Base-by-base conservation (phyloP, 768 basidiomycete genomes). In the Rhizopogon rudus region DNA sequence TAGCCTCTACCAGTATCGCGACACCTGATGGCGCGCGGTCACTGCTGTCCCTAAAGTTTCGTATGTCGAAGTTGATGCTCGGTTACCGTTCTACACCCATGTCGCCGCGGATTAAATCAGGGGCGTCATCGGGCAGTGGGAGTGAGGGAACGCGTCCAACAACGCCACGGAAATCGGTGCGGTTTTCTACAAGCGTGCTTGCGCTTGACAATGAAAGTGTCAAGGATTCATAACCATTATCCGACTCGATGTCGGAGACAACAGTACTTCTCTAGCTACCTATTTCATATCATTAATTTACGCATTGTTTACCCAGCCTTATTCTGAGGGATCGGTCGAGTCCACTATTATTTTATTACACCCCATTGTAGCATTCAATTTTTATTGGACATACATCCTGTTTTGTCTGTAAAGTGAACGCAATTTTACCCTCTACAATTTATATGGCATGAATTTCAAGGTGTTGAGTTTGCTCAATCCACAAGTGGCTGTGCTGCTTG, bases 121-220 rank as follows among this genome's bases (percentile, higher is more conserved):
- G 65, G 33, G 61, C 71, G 1, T 70, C 67, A n/a, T 71, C 70
- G 16, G 65, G 63, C 39, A 49, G 46, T 28, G 45, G 33, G 31
- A 69, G 67, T 48, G 64, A 70, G 46, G 69, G 66, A 25, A 68
- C 69, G 2, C 73, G 78, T 58, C 70, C 75, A 5, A 64, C 69
- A 16, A 80, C 75, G 0, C 79, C 76, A 16, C 80, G 79, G 59
- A 86, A 86, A 64, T 81, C 78, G 2, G 84, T 86, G 39, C 77
- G 84, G 46, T 86, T 86, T 66, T 80, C 80, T n/a, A 71, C 75
- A 25, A 73, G 77, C 57, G 69, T 73, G 49, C 67, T 68, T 45
- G 72, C 63, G 35, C 60, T 66, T 45, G 61, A 65, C 54, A 53
- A 67, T 45, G 20, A 33, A 48, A 40, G 50, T 37, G 4, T 49